Evolutionary conservation across 257 asterid genomes (phyloP).

Genomic region (Perilla frutescens): DNA sequence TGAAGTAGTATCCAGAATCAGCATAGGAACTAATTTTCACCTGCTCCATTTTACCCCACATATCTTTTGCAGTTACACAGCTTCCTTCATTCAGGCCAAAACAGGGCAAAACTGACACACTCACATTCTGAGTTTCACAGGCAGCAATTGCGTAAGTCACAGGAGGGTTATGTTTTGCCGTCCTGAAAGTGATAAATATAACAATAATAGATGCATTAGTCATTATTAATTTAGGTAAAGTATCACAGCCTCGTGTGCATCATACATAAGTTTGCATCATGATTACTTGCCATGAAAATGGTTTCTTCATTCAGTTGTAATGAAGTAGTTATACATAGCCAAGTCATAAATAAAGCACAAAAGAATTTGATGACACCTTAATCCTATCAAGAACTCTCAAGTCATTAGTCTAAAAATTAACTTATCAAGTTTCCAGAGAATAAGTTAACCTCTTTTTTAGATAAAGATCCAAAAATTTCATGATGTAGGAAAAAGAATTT

Average conservation of each 20-base stretch:
- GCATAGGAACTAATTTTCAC: constrained; percentile 43
- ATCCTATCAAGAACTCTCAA: constrained; percentile 23
- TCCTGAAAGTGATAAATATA: constrained; percentile 58
- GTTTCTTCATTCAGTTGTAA: constrained; percentile 7
- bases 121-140: constrained; percentile 95
- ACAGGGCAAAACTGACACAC: constrained; percentile 88
- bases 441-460: not conserved
- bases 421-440: constrained; percentile 17
- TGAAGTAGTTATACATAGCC: constrained; percentile 2
- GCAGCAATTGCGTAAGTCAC: constrained; percentile 96
- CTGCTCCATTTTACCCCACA: constrained; percentile 96
- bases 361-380: not conserved
- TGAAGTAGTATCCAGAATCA: constrained; percentile 1
- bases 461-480: constrained; percentile 7
- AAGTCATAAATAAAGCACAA: not conserved
- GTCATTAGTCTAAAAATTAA: not conserved
- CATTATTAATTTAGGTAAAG: not conserved
- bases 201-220: constrained; percentile 2
- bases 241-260: constrained; percentile 9
- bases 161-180: constrained; percentile 89
- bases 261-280: not conserved
- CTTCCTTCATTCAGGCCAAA: constrained; percentile 91
- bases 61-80: constrained; percentile 82
- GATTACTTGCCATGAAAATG: not conserved
- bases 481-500: constrained; percentile 8